Evolutionary conservation across 176 grass and related monocot genomes (phyloP), one percentile per base, ranked within the genome.

Genomic region (Oropetium thomaeum): DNA sequence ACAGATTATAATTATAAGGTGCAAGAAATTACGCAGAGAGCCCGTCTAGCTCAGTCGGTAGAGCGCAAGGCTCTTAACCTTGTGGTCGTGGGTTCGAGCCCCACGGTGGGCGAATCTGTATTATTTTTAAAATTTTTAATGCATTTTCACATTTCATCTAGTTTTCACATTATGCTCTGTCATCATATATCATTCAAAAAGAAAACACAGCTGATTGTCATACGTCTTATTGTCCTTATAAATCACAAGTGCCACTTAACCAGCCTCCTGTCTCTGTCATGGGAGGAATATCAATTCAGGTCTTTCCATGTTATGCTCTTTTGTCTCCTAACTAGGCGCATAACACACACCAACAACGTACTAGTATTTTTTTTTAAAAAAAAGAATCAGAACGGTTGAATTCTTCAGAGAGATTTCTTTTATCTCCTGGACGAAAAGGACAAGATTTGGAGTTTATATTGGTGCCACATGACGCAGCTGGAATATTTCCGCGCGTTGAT

Each of bases 41-140:
- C 74, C 80, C 74, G 75, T 79, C 80, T 79, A 83, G 74, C 74
- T 83, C 85, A 64, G 62, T 78, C 45, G 71, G 78, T 82, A 82
- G 65, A 82, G 79, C 78, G 65, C 84, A 71, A 81, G 53, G 70
- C 70, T 83, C 81, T 70, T 87, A 73, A 79, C 71, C 71, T 85
- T 81, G 66, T 81, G 80, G 67, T 89, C 62, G 25, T 87, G 83
- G 83, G 90, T 87, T 93, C 83, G 80, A 84, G 83, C 86, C 86
- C 83, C 83, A 89, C 66, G 76, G 87, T 89, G 83, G 83, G 82
- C 75, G 53, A n/a, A n/a, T n/a, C n/a, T n/a, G n/a, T n/a, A n/a
- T n/a, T n/a, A n/a, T n/a, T n/a, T n/a, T n/a, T n/a, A n/a, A n/a
- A n/a, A n/a, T n/a, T n/a, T n/a, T n/a, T n/a, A n/a, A n/a, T n/a